Conservation (phyloP, 148 eudicot species). For the Mesembryanthemum crystallinum region DNA sequence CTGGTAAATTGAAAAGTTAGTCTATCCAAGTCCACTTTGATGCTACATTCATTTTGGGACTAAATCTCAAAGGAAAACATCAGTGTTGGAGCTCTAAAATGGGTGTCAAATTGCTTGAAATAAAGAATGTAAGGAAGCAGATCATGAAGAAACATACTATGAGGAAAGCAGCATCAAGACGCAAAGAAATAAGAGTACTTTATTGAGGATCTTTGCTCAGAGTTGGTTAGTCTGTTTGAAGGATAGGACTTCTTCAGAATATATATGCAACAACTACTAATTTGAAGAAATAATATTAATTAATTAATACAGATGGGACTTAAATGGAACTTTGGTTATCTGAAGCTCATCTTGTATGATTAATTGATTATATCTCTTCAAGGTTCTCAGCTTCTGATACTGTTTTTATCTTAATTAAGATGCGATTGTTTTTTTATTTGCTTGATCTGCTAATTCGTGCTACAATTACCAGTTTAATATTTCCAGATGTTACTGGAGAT, state of each 20-base stretch:
- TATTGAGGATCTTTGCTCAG: neutral
- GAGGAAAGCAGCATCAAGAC: neutral
- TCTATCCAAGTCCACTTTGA: neutral
- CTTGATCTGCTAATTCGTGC: constrained; percentile 12
- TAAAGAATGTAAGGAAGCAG: neutral
- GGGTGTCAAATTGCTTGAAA: neutral
- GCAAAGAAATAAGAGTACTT: neutral
- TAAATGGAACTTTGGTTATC: neutral
- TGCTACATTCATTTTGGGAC: neutral
- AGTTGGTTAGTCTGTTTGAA: neutral
- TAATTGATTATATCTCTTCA: neutral
- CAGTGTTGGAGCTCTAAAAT: neutral
- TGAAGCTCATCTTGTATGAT: neutral
- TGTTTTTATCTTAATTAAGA: neutral
- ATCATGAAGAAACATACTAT: neutral
- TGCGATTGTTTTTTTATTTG: no score
- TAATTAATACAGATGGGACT: neutral
- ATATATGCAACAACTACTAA: neutral
- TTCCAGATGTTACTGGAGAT: neutral
- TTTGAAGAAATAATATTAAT: neutral
- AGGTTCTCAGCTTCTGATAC: neutral
- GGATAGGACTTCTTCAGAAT: neutral
- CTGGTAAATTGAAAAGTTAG: neutral
- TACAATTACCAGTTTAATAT: neutral
- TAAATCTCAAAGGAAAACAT: neutral